phyloP scores from a whole-genome alignment of 306 rosid species.

The Sicyos baderoa region DNA sequence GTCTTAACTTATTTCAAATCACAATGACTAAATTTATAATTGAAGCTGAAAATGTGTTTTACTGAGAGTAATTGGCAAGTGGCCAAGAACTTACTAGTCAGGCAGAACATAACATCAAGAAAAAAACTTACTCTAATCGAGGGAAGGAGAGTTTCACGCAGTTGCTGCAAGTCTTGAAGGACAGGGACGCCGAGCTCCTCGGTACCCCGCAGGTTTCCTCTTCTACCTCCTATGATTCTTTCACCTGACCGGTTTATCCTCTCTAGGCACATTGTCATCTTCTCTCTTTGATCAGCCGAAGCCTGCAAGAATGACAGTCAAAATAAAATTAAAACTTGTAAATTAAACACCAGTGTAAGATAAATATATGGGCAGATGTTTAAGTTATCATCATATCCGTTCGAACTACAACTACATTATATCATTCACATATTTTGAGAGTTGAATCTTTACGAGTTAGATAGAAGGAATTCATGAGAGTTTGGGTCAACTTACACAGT shows the following conservation, averaged over 20 bases:
- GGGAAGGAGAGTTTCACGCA: constrained; percentile 12
- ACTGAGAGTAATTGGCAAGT: no score
- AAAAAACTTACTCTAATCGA: constrained; percentile 18
- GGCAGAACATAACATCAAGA: background rate
- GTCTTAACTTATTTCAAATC: no score
- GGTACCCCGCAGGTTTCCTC: constrained; percentile 18
- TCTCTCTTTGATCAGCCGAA: constrained; percentile 22
- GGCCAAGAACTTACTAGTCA: background rate
- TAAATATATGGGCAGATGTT: background rate
- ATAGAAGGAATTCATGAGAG: no score
- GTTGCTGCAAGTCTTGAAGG: constrained; percentile 26
- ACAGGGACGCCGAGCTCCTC: constrained; percentile 22
- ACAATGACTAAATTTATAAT: no score
- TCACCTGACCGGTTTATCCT: constrained; percentile 19
- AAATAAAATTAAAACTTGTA: background rate
- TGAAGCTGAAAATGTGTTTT: no score
- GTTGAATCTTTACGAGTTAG: no score
- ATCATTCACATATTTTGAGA: no score
- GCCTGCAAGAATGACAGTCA: constrained; percentile 12
- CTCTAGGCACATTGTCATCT: constrained; percentile 19
- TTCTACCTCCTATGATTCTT: constrained; percentile 14
- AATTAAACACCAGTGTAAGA: background rate
- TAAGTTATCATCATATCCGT: background rate
- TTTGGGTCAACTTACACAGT: background rate
- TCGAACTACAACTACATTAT: background rate